Evolutionary conservation across 495 filamentous ascomycete genomes (phyloP).

Genomic region (Penicillium psychrofluorescens): DNA sequence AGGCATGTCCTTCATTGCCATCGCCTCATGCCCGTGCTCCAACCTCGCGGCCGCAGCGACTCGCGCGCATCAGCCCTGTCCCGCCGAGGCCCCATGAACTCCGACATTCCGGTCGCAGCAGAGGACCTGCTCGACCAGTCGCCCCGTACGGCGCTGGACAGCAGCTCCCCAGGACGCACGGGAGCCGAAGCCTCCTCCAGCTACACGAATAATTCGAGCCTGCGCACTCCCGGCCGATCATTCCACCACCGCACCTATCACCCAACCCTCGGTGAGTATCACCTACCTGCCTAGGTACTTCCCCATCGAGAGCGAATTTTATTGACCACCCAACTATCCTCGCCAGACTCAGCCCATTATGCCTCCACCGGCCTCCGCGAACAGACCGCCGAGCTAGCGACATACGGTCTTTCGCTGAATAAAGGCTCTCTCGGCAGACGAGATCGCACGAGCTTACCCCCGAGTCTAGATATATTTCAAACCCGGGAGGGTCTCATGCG

Average conservation of each 20-base stretch:
- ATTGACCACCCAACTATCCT: conserved; percentile 24
- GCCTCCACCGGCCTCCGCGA: conserved; percentile 73
- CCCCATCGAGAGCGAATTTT: conserved; percentile 4
- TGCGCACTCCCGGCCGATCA: conserved; percentile 67
- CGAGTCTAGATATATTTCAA: conserved; percentile 31
- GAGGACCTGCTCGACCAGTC: conserved; percentile 27
- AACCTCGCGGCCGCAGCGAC: conserved; percentile 29
- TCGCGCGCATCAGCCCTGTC: conserved; percentile 25
- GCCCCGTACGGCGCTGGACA: conserved; percentile 6
- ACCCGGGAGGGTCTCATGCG: conserved; percentile 4
- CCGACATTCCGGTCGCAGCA: conserved; percentile 9
- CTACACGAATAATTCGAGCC: conserved; percentile 28
- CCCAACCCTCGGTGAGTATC: conserved; percentile 29
- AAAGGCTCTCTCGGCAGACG: conserved; percentile 22
- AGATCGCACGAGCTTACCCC: conserved; percentile 24
- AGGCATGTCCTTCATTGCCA: not conserved
- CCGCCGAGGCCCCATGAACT: conserved; percentile 14
- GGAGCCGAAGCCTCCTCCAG: conserved; percentile 33
- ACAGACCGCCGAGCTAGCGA: conserved; percentile 85
- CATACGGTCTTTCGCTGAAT: conserved; percentile 61
- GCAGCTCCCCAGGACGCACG: conserved; percentile 23
- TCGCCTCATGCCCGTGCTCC: conserved; percentile 27
- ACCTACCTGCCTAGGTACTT: no score
- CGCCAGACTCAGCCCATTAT: conserved; percentile 61
- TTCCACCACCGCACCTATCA: conserved; percentile 68